Evolutionary conservation across 108 stramenopile genomes (phyloP).

Genomic region (Skeletonema menzelii): DNA sequence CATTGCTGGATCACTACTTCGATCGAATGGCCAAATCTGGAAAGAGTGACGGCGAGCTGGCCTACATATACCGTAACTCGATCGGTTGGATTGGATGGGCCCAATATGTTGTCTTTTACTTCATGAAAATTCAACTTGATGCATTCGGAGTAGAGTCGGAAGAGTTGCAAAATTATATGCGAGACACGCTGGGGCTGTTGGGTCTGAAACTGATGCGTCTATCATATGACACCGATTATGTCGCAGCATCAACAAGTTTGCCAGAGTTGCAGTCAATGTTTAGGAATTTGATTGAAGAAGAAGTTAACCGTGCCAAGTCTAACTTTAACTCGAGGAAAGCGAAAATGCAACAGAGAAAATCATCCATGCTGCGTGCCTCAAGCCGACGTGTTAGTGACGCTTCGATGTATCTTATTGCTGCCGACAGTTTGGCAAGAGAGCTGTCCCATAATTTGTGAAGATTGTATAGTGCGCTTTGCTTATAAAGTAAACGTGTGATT

Average conservation of each 20-base stretch:
- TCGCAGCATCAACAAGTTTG: neutral
- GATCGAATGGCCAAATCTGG: neutral
- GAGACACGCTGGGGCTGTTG: constrained; percentile 15
- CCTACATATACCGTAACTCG: neutral
- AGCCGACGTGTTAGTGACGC: constrained; percentile 14
- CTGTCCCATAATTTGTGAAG: neutral
- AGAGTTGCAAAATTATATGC: neutral
- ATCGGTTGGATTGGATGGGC: constrained; percentile 3
- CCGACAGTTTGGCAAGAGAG: neutral
- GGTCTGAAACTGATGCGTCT: constrained; percentile 30
- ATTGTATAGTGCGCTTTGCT: no score
- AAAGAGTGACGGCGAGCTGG: neutral
- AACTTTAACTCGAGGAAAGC: neutral
- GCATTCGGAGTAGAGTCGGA: neutral
- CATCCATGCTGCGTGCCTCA: constrained; percentile 8
- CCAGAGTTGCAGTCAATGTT: neutral
- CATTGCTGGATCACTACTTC: neutral
- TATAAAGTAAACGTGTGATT: no score
- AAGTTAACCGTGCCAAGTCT: neutral
- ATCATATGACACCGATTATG: constrained; percentile 8
- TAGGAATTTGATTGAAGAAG: neutral
- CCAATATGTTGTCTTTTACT: constrained; percentile 1
- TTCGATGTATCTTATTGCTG: neutral
- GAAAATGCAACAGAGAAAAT: constrained; percentile 5
- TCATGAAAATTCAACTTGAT: constrained; percentile 3